Evolutionary conservation across 345 rosid species (phyloP).

Genomic region (Acer negundo): DNA sequence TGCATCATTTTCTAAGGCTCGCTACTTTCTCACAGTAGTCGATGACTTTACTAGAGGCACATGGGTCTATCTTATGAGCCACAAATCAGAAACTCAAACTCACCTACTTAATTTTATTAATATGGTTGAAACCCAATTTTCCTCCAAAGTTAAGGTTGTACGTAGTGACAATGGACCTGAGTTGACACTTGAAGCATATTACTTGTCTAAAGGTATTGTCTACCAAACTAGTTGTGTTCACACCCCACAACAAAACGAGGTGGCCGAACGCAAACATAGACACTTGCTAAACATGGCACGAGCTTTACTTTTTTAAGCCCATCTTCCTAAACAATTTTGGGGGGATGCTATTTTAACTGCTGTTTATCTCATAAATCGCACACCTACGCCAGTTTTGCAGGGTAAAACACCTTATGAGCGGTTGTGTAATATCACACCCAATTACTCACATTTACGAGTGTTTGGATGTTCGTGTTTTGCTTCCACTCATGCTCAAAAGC

Average conservation of each 20-base stretch:
- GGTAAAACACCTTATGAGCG: not conserved
- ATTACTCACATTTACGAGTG: not conserved
- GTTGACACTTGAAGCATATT: not conserved
- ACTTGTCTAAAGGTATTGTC: not conserved
- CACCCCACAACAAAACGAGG: not conserved
- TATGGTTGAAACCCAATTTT: not conserved
- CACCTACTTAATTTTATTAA: not conserved
- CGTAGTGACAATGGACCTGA: not conserved
- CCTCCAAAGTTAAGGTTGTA: not conserved
- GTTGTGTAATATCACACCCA: not conserved
- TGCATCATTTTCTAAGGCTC: not conserved
- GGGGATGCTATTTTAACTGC: not conserved
- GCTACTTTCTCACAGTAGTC: not conserved
- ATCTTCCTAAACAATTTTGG: not conserved
- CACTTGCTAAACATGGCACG: not conserved
- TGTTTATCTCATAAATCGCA: not conserved
- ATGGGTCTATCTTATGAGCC: not conserved
- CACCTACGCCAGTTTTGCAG: not conserved
- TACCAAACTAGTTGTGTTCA: not conserved
- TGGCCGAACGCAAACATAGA: not conserved
- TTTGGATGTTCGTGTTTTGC: constrained; percentile 13
- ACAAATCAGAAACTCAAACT: not conserved
- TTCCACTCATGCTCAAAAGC: not conserved
- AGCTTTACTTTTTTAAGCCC: not conserved
- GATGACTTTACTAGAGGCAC: not conserved